Evolutionary conservation across 2,329 filamentous ascomycete genomes (phyloP).

Genomic region (Aspergillus thermomutatus): DNA sequence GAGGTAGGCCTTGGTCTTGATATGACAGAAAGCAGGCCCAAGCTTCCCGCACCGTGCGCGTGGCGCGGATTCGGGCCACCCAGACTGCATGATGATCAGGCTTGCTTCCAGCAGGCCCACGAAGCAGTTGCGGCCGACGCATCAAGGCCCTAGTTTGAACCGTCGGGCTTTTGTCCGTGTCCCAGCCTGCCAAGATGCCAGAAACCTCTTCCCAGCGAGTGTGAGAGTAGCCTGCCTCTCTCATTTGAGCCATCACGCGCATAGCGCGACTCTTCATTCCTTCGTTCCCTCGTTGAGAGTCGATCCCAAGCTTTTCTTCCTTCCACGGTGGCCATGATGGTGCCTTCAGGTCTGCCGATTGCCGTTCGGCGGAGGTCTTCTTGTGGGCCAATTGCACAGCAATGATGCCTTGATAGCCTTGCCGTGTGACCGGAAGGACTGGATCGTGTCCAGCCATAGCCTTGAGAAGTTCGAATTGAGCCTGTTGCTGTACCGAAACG

Average conservation of each 20-base stretch:
- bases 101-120: slow-evolving; percentile 8
- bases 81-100: slow-evolving; percentile 42
- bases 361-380: slow-evolving; percentile 54
- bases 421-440: slow-evolving; percentile 53
- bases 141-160: slow-evolving; percentile 56
- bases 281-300: slow-evolving; percentile 54
- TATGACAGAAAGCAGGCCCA: slow-evolving; percentile 63
- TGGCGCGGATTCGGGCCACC: slow-evolving; percentile 57
- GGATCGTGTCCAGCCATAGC: slow-evolving; percentile 56
- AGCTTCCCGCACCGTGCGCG: slow-evolving; percentile 60
- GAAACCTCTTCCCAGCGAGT: slow-evolving; percentile 53
- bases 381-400: slow-evolving; percentile 56
- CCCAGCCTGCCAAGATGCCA: slow-evolving; percentile 58
- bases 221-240: slow-evolving; percentile 56
- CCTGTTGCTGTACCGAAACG: slow-evolving; percentile 50
- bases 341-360: slow-evolving; percentile 59
- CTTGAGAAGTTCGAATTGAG: slow-evolving; percentile 55
- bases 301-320: slow-evolving; percentile 58
- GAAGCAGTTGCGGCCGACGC: slow-evolving; percentile 23
- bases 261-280: slow-evolving; percentile 57
- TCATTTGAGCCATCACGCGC: slow-evolving; percentile 54
- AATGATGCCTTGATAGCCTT: slow-evolving; percentile 56
- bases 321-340: slow-evolving; percentile 66
- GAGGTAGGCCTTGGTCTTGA: slow-evolving; percentile 40
- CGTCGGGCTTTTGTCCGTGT: slow-evolving; percentile 60